Base-by-base conservation (phyloP, 768 basidiomycete genomes). In the Boletus patriciae region DNA sequence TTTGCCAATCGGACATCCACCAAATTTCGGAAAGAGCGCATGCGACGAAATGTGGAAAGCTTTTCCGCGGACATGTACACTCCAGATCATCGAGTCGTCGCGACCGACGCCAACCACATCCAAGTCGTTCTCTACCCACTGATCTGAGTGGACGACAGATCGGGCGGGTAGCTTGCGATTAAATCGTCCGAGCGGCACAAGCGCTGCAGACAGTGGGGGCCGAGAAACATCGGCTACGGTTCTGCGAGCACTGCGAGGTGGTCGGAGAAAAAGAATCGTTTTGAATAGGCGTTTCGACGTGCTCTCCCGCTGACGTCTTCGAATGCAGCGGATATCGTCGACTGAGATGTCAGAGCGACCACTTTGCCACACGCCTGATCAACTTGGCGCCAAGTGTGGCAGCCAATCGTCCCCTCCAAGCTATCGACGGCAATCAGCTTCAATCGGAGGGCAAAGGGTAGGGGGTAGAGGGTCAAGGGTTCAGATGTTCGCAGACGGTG, bases 401-500 rank as follows among this genome's bases (percentile, higher is more conserved):
- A 67, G 65, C 62, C 58, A 58, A 62, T 67, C 13, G 18, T n/a
- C 16, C 16, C 21, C 33, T 18, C 18, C 61, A 40, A 38, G 40
- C 15, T 19, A 55, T 55, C 47, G 23, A 40, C 53, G 38, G 57
- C 23, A 25, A 52, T 58, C 41, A 53, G 33, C 36, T 15, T 45
- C 34, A 19, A 41, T 46, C 18, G 3, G 12, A 16, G 50, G 52
- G 53, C 18, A 31, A 1, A 58, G 56, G 62, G 62, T 21, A 3
- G 44, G 54, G 58, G 66, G 57, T 25, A 3, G 44, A 56, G 58
- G 66, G 57, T 42, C 31, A 44, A 66, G 66, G 66, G 67, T 51
- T 55, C 40, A 37, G 16, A n/a, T 45, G 1, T 34, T 52, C 41
- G 16, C 40, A 31, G 34, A 53, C 40, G 36, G 45, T 2, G 18